These are phyloP conservation scores for Fusarium brachygibbosum DNA, from an alignment of 2,329 filamentous ascomycete species.

Conservation along the genomic window DNA sequence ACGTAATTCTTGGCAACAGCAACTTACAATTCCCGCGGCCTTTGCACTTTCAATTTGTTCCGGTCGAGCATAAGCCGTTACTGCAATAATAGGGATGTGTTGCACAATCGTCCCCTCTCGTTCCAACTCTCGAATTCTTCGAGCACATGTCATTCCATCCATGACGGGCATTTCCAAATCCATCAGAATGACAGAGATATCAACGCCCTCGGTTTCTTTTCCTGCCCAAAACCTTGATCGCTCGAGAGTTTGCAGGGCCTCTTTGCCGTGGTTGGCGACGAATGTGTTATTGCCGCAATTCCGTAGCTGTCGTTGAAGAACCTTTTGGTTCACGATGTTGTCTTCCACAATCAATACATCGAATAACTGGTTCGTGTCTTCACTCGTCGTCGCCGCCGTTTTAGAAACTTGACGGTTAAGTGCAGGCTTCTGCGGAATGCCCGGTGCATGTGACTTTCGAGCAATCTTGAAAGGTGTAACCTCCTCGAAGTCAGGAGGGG, in stretches of 20 bases:
- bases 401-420: slow-evolving; percentile 35
- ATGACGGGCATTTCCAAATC: slow-evolving; percentile 88
- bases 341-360: slow-evolving; percentile 77
- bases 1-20: not conserved
- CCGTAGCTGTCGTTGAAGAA: slow-evolving; percentile 72
- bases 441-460: slow-evolving; percentile 48
- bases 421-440: slow-evolving; percentile 34
- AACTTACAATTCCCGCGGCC: slow-evolving; percentile 77
- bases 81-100: slow-evolving; percentile 84
- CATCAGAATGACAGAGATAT: slow-evolving; percentile 80
- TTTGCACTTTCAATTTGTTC: slow-evolving; percentile 81
- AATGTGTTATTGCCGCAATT: slow-evolving; percentile 71
- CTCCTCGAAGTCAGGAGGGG: slow-evolving; percentile 55
- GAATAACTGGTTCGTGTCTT: slow-evolving; percentile 54
- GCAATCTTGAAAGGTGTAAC: slow-evolving; percentile 55
- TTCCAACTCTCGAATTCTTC: slow-evolving; percentile 77
- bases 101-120: slow-evolving; percentile 69
- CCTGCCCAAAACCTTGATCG: slow-evolving; percentile 69
- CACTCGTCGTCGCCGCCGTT: slow-evolving; percentile 1
- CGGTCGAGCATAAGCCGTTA: slow-evolving; percentile 82
- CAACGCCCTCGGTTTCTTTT: slow-evolving; percentile 61
- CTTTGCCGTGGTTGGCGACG: slow-evolving; percentile 74
- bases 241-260: slow-evolving; percentile 70
- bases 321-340: slow-evolving; percentile 76
- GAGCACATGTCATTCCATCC: slow-evolving; percentile 82